Base-by-base conservation (phyloP, 2,329 filamentous ascomycete genomes). In the Clonostachys byssicola region DNA sequence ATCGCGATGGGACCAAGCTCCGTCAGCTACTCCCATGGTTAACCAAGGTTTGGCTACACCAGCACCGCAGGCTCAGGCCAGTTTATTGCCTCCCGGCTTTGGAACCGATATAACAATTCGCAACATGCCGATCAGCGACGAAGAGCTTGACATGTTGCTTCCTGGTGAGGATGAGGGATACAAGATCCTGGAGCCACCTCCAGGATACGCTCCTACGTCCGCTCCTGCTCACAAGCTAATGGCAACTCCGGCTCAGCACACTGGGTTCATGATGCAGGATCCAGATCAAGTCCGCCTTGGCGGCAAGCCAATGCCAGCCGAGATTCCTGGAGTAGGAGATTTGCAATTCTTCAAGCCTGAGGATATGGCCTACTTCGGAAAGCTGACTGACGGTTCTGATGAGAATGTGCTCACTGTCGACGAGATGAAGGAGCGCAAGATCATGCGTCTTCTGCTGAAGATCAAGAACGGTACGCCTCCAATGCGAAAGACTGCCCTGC, bases 381-480 rank as follows among this genome's bases (percentile, higher is more conserved):
- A 99, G 73, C 81, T 99, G 39, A 92, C 95, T 18, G 94, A 99
- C 62, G 91, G 89, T 36, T 88, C 87, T 23, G 91, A 97, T 57
- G 94, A 99, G 70, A 95, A 92, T 57, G 79, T 84, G 18, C 81
- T 99, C 70, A 92, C 86, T 17, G 91, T 99, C 10, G 94, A 99
- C 43, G 92, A 99, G 60, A 72, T 99, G 45, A 97, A 99, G 69
- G 92, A 99, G 70, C 82, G 94, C 52, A 99, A 99, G 72, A 99
- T 99, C 62, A 97, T 99, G 94, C 81, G 94, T 55, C 73, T 99
- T 47, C 75, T 99, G 42, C 78, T 99, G 48, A 99, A 99, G 72
- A 92, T 99, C 75, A 99, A 99, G 80, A 99, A 99, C 64, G 94
- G 94, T 60, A 97, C 94, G 39, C 94, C 94, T 23, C 92, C 94